Conservation (phyloP, 139 green algal species). For the Monoraphidium neglectum region DNA sequence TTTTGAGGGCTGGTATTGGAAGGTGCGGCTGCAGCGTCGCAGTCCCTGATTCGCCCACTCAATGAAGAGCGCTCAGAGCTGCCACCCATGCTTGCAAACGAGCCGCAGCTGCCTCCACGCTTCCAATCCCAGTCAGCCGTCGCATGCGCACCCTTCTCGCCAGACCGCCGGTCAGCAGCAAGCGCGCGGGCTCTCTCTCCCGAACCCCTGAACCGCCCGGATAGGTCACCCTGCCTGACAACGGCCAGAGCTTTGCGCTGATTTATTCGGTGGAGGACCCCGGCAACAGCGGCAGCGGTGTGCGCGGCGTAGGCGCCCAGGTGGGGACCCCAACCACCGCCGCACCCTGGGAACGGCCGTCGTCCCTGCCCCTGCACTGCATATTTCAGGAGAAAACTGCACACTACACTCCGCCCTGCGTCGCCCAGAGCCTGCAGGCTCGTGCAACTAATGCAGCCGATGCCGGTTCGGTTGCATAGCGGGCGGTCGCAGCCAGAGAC, state of each 20-base stretch:
- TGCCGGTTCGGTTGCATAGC: neutral
- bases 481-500: too few species aligned
- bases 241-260: slow-evolving; percentile 88
- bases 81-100: neutral
- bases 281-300: slow-evolving; percentile 40
- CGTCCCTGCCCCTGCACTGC: too few species aligned
- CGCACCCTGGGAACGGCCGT: too few species aligned
- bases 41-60: neutral
- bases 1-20: slow-evolving; percentile 99
- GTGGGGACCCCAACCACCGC: slow-evolving; percentile 26
- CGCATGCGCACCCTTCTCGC: neutral
- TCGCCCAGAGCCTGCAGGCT: neutral
- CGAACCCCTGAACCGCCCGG: neutral
- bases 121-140: neutral
- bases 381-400: too few species aligned
- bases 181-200: neutral
- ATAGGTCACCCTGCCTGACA: slow-evolving; percentile 80
- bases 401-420: neutral
- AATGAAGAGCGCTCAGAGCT: neutral
- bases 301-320: slow-evolving; percentile 78
- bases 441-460: neutral
- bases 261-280: slow-evolving; percentile 97
- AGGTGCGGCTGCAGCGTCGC: slow-evolving; percentile 36
- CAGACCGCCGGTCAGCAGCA: neutral
- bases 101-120: too few species aligned